Percentiles rank a stretch among this genome's conserved stretches.
Evolutionary conservation across 2,329 filamentous ascomycete genomes (phyloP).

Genomic region (Venturiaceae sp.): DNA sequence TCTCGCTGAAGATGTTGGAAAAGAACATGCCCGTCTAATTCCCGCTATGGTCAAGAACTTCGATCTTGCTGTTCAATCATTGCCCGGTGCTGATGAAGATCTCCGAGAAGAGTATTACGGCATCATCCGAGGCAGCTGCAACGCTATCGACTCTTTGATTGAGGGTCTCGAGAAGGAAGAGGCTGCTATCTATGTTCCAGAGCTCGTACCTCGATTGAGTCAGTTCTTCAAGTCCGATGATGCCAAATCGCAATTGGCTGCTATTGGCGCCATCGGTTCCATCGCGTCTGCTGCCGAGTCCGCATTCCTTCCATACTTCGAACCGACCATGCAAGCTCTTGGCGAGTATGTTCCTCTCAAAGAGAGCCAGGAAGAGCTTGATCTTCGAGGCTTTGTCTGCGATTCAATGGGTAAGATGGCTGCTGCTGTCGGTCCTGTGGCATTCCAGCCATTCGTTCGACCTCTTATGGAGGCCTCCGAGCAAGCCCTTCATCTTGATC

Average conservation of each 20-base stretch:
- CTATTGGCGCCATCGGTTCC: constrained; percentile 81
- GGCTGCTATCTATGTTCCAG: constrained; percentile 68
- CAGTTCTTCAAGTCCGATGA: constrained; percentile 76
- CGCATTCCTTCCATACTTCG: constrained; percentile 84
- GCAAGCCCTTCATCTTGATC: constrained; percentile 78
- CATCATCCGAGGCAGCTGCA: constrained; percentile 83
- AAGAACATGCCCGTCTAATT: constrained; percentile 77
- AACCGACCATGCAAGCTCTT: constrained; percentile 81
- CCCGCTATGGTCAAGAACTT: constrained; percentile 81
- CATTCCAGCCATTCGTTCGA: constrained; percentile 85
- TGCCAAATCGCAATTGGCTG: constrained; percentile 79
- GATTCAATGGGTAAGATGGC: constrained; percentile 94
- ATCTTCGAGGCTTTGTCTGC: constrained; percentile 79
- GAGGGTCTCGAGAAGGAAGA: constrained; percentile 74
- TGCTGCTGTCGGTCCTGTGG: constrained; percentile 70
- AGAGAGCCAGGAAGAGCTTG: constrained; percentile 79
- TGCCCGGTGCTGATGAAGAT: constrained; percentile 38
- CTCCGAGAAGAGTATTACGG: constrained; percentile 66
- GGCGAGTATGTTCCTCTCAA: constrained; percentile 78
- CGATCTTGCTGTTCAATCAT: constrained; percentile 62
- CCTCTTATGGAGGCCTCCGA: constrained; percentile 88
- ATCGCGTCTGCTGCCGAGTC: constrained; percentile 78
- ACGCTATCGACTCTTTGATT: constrained; percentile 83
- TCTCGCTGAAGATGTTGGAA: constrained; percentile 78
- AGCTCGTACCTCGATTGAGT: constrained; percentile 77